Base-by-base conservation (phyloP, 2,329 filamentous ascomycete genomes). In the Cladosporium phlei region DNA sequence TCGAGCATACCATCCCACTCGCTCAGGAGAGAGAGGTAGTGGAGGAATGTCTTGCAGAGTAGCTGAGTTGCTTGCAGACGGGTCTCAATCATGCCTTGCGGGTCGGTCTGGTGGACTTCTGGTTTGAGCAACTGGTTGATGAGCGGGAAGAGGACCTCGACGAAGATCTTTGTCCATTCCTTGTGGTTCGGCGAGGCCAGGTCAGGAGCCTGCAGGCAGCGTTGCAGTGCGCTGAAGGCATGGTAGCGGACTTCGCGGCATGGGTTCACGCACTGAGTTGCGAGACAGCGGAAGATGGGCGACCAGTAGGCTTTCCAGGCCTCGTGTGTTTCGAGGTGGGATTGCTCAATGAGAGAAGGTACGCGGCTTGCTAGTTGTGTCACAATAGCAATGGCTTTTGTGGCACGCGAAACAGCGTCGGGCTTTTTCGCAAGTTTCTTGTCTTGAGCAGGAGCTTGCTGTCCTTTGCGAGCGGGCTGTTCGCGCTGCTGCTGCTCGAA, bases 251-350 rank as follows among this genome's bases (percentile, higher is more conserved):
- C 88, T 58, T 96, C 90, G 46, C 91, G 85, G 61, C 89, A 96
- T 1, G 90, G 89, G 63, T 97, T 98, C 45, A 88, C 87, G 67
- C 90, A 96, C 68, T 98, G 93, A 4, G 81, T 82, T 3, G 86
- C 93, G 14, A 98, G 72, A 5, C 88, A 86, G 56, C 88, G 82
- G 67, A 98, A 93, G 20, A 98, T 89, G 2, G 91, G 93, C 11
- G 90, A 83, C 93, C 93, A 98, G 66, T 98, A 98, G 7, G 93
- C 88, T 40, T 88, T 89, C 93, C 93, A 98, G 11, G 93, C 93
- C 86, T 57, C 50, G 30, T 56, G 53, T 46, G 58, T 56, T 51
- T 96, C 93, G 2, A 97, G 80, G 59, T 96, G 91, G 17, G 90
- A 96, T 62, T 95, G 88, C 61, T 88, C 80, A 73, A 98, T 96